A percentile compares a stretch with the other conserved stretches of the same genome.
phyloP scores from a whole-genome alignment of 306 rosid genomes.

The Aeschynomene evenia region DNA sequence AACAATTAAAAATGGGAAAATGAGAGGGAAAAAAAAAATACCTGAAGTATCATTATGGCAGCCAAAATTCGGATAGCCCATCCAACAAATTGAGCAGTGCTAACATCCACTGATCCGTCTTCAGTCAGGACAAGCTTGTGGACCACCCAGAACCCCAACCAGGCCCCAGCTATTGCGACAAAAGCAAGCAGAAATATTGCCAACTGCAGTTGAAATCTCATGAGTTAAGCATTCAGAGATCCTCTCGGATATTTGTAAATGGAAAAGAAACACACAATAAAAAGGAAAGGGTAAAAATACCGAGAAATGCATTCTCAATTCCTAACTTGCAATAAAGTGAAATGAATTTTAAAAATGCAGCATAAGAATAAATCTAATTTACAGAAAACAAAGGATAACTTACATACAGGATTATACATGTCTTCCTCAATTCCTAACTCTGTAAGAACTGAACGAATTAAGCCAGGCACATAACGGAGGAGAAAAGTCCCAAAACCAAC shows the following conservation, averaged over 20 bases:
- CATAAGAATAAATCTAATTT: conserved; percentile 29
- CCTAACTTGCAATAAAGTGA: not conserved
- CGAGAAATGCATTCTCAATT: not conserved
- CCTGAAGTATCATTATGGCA: conserved; percentile 72
- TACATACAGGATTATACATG: conserved; percentile 96
- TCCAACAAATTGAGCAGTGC: conserved; percentile 71
- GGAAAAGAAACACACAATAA: conserved; percentile 2
- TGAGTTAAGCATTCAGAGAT: conserved; percentile 26
- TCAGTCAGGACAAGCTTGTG: conserved; percentile 75
- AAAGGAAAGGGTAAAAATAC: not conserved
- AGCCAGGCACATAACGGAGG: conserved; percentile 70
- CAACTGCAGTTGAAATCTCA: conserved; percentile 60
- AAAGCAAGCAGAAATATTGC: conserved; percentile 79
- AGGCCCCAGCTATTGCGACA: conserved; percentile 75
- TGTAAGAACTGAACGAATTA: conserved; percentile 54
- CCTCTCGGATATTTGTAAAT: conserved; percentile 8
- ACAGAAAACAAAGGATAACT: conserved; percentile 49
- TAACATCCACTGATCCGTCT: conserved; percentile 78
- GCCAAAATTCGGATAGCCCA: conserved; percentile 81
- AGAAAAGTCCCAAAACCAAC: conserved; percentile 78
- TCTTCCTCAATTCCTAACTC: conserved; percentile 84
- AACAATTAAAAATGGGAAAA: conserved; percentile 12
- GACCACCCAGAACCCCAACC: conserved; percentile 95
- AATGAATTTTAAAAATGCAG: not conserved
- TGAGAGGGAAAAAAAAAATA: conserved; percentile 25